These are phyloP conservation scores for Cryptococcus neoformans DNA, from an alignment of 1,284 basidiomycete genomes.

Conservation along the genomic window DNA sequence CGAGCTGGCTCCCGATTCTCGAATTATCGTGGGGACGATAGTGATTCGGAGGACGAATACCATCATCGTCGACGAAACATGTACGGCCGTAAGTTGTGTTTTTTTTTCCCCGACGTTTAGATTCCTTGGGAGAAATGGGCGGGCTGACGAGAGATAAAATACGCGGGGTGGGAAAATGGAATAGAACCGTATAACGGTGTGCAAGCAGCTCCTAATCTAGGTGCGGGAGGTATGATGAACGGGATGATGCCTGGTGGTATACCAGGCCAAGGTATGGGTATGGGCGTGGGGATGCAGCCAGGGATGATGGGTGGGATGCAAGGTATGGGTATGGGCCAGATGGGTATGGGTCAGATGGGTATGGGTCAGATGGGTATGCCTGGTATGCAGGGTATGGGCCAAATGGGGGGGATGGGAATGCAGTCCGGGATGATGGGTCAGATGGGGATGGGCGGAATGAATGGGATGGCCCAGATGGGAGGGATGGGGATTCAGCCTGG, in stretches of 20 bases:
- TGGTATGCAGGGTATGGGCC: slow-evolving; percentile 11
- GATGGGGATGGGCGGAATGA: slow-evolving; percentile 9
- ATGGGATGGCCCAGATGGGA: slow-evolving; percentile 1
- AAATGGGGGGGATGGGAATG: slow-evolving; percentile 15
- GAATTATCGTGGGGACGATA: slow-evolving; percentile 6
- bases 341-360: background rate
- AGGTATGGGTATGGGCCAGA: background rate
- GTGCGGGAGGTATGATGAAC: background rate
- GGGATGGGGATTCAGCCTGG: slow-evolving; percentile 13
- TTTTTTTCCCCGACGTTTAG: background rate
- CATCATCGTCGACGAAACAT: slow-evolving; percentile 15
- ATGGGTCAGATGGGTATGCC: slow-evolving; percentile 4
- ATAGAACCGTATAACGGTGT: too few species aligned
- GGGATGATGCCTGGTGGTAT: too few species aligned
- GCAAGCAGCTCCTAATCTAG: background rate
- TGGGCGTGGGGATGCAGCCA: background rate
- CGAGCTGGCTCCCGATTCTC: background rate
- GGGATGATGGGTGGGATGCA: background rate
- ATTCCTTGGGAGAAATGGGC: background rate
- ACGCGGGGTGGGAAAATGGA: too few species aligned
- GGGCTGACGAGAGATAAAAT: background rate
- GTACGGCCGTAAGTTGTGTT: slow-evolving; percentile 16
- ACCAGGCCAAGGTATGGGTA: background rate
- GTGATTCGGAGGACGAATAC: slow-evolving; percentile 18
- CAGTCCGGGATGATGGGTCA: slow-evolving; percentile 12